phyloP scores from a whole-genome alignment of 2,329 filamentous ascomycete species.

The Tolypocladium cylindrosporum region DNA sequence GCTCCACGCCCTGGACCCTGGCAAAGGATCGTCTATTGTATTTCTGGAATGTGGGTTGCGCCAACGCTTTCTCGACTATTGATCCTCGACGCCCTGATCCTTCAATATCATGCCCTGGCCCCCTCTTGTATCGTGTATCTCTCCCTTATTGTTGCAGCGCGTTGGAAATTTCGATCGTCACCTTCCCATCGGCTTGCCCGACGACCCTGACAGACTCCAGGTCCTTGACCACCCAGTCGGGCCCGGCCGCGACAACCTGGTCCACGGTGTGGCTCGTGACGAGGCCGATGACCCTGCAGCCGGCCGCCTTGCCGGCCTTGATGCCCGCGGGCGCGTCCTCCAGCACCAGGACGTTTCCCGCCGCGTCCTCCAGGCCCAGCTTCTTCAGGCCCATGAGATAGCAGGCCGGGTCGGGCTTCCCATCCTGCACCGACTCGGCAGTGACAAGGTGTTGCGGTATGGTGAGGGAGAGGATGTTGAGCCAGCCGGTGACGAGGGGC shows the following conservation, averaged over 20 bases:
- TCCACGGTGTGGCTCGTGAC: conserved; percentile 71
- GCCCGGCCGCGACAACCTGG: conserved; percentile 63
- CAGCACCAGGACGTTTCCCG: conserved; percentile 58
- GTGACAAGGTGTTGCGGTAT: conserved; percentile 58
- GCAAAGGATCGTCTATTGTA: not conserved
- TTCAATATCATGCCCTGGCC: not conserved
- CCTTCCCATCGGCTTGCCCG: conserved; percentile 42
- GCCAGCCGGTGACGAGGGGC: conserved; percentile 62
- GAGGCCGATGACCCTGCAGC: conserved; percentile 75
- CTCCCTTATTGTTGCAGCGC: conserved; percentile 31
- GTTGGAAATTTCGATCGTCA: conserved; percentile 59
- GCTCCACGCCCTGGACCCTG: not conserved
- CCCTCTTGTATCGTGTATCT: not conserved
- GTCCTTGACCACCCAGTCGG: conserved; percentile 81
- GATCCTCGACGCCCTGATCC: not conserved
- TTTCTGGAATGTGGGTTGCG: not conserved
- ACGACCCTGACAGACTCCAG: conserved; percentile 62
- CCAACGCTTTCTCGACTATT: not conserved
- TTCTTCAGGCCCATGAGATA: conserved; percentile 58
- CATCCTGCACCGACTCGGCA: conserved; percentile 64
- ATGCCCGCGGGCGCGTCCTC: conserved; percentile 88
- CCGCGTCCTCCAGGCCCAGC: conserved; percentile 40
- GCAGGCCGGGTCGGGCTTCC: conserved; percentile 70
- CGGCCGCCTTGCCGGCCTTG: conserved; percentile 71
- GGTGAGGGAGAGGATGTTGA: conserved; percentile 55